Base-by-base conservation (phyloP, 352 stramenopile genomes). In the Globisporangium alternatum region DNA sequence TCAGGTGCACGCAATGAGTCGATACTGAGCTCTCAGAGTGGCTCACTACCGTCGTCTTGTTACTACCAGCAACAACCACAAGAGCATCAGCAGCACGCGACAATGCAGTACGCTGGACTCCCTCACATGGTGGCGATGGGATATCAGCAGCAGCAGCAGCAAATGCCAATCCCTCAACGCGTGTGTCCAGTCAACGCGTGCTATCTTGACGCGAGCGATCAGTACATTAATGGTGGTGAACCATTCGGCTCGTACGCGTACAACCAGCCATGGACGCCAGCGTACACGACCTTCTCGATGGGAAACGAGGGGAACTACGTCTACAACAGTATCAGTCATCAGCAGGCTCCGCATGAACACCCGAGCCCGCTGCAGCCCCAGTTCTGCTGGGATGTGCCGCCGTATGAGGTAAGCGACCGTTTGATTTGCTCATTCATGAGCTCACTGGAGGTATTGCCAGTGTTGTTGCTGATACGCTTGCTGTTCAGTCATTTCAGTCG, bases 101-200 rank as follows among this genome's bases (percentile, higher is more conserved):
- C 43, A 22, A 7, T 48, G 6, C 43, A 21, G 19, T 48, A 48
- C 19, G 43, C 15, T 48, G 43, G 17, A 48, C 17, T 48, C 43
- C 43, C 43, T 22, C 43, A 48, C 19, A 48, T 22, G 43, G 6
- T 22, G 43, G 5, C 17, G 43, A 48, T 22, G 43, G 17, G 43
- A 4, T 48, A 43, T 56, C 51, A 56, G 8, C 35, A 56, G n/a
- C 49, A 56, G 12, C 49, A 56, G 7, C 49, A 56, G 28, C 51
- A 56, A 21, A 15, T 35, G 17, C 47, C 47, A n/a, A 7, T 35
- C 2, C 21, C 58, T 28, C 28, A 72, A 33, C 66, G 62, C 10
- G 37, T 68, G 8, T 68, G 62, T 8, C 62, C 70, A 28, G 37
- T 62, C 9, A 44, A 53, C 1, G n/a, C 25, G 3, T 69, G 68